These are phyloP conservation scores for Vanrija humicola DNA, from an alignment of 1,284 basidiomycete species.

Conservation along the genomic window DNA sequence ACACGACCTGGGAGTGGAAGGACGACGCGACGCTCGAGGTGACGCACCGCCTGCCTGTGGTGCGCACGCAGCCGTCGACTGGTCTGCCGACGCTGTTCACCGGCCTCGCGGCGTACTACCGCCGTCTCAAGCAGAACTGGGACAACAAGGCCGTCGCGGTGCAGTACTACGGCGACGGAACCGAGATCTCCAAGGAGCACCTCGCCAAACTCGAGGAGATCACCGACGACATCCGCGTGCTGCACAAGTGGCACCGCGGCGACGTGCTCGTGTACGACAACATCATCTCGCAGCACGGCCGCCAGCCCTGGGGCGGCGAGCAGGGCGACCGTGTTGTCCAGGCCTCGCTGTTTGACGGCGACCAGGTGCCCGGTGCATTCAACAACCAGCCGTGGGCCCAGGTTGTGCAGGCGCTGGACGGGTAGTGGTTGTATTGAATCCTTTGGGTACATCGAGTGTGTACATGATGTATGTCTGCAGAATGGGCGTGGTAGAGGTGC, in stretches of 20 bases:
- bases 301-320: constrained; percentile 11
- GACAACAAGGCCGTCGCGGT: constrained; percentile 1
- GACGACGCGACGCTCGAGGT: constrained; percentile 13
- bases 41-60: constrained; percentile 9
- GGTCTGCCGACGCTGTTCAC: constrained; percentile 9
- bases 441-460: too few species aligned
- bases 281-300: constrained; percentile 13
- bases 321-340: constrained; percentile 10
- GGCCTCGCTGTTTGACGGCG: constrained; percentile 9
- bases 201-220: constrained; percentile 13
- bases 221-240: constrained; percentile 13
- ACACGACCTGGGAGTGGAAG: constrained; percentile 16
- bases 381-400: constrained; percentile 6
- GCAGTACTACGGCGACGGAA: constrained; percentile 15
- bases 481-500: too few species aligned
- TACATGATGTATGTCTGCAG: neutral
- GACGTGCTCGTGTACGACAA: constrained; percentile 18
- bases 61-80: constrained; percentile 5
- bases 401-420: constrained; percentile 5
- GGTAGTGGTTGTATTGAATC: neutral
- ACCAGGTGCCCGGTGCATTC: constrained; percentile 4
- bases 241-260: constrained; percentile 14
- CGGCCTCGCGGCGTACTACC: constrained; percentile 7
- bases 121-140: constrained; percentile 3
- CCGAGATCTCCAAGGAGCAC: constrained; percentile 11